phyloP scores from a whole-genome alignment of 306 rosid species.

The Cucurbita pepo region DNA sequence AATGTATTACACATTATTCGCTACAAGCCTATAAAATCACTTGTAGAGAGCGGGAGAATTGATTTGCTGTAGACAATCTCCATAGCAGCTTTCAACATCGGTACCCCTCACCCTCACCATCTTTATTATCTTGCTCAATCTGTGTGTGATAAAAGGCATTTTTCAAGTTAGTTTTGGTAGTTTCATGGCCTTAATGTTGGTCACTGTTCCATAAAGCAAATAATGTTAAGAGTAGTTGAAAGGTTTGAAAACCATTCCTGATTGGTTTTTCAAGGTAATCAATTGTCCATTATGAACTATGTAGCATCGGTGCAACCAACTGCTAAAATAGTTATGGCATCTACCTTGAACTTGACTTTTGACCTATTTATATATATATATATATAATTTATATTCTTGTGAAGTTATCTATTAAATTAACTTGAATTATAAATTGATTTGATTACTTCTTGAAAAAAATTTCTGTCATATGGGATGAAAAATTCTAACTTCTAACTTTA shows the following conservation, averaged over 20 bases:
- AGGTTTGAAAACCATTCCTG: neutral
- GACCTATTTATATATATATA: neutral
- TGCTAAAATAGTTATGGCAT: neutral
- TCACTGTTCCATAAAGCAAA: neutral
- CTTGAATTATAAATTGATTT: neutral
- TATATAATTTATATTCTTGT: no score
- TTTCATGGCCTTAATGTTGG: neutral
- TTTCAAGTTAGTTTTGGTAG: neutral
- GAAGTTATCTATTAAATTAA: neutral
- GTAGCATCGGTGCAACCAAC: neutral
- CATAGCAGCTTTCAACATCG: neutral
- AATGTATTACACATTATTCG: constrained; percentile 54
- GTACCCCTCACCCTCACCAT: neutral
- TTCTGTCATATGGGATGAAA: no score
- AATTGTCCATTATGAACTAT: neutral
- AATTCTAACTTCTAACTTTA: neutral
- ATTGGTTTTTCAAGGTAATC: neutral
- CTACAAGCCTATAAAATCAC: constrained; percentile 66
- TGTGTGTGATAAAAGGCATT: neutral
- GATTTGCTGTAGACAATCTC: constrained; percentile 21
- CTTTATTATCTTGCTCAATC: neutral
- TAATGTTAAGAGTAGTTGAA: neutral
- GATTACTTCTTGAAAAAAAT: neutral
- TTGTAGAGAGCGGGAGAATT: constrained; percentile 69
- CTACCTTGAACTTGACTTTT: neutral